These are phyloP conservation scores for Fagopyrum homotropicum DNA, from an alignment of 148 eudicot genomes.

Conservation along the genomic window DNA sequence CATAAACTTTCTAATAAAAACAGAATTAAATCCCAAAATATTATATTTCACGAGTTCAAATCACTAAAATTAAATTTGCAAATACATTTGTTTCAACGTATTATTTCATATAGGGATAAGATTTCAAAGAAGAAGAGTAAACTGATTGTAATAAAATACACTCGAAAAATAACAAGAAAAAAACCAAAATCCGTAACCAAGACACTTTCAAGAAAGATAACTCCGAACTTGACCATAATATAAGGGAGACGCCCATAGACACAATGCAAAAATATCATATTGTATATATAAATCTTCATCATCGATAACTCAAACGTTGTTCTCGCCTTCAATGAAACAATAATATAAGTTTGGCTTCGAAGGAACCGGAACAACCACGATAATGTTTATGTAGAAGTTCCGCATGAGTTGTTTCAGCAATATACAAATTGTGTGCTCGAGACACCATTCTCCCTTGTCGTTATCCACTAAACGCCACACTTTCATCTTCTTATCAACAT, in stretches of 20 bases:
- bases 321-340: background rate
- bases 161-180: no score
- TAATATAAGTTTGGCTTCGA: background rate
- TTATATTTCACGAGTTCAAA: no score
- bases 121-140: no score
- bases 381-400: no score
- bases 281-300: background rate
- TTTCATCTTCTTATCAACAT: background rate
- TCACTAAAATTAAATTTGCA: no score
- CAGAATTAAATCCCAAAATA: no score
- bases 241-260: background rate
- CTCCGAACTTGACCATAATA: background rate
- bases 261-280: background rate
- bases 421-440: background rate
- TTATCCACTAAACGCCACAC: background rate
- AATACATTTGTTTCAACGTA: no score
- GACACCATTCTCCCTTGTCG: constrained; percentile 1
- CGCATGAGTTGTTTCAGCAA: background rate
- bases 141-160: no score
- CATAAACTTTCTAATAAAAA: no score
- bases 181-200: no score
- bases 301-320: background rate
- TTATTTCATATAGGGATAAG: no score
- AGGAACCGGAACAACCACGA: background rate
- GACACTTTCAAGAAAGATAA: no score